Percentiles rank a stretch among this genome's conserved stretches.
phyloP scores from a whole-genome alignment of 163 green algal species.

The Prototheca cutis region DNA sequence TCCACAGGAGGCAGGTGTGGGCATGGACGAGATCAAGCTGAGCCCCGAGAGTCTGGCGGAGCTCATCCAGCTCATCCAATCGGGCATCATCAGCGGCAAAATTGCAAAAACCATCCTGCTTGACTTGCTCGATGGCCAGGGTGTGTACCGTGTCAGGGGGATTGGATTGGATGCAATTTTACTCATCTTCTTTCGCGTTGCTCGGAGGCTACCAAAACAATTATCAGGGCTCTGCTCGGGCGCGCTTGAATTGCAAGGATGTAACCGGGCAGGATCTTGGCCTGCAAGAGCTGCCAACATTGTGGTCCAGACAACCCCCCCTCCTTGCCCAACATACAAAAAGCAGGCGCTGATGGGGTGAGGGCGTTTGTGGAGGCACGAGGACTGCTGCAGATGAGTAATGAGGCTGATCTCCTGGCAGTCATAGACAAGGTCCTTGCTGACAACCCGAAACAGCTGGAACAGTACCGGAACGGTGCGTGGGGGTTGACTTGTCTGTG shows the following conservation, averaged over 20 bases:
- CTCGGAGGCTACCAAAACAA: slow-evolving; percentile 11
- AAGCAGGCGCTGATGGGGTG: no score
- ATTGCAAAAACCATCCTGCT: slow-evolving; percentile 91
- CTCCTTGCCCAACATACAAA: no score
- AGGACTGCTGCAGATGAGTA: slow-evolving; percentile 77
- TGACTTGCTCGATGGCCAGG: slow-evolving; percentile 57
- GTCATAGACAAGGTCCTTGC: slow-evolving; percentile 76
- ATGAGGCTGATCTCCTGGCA: slow-evolving; percentile 54
- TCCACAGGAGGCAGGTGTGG: slow-evolving; percentile 42
- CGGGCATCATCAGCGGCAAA: slow-evolving; percentile 82
- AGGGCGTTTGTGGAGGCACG: slow-evolving; percentile 71
- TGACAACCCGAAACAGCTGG: slow-evolving; percentile 76
- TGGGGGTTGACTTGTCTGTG: no score
- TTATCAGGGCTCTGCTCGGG: no score
- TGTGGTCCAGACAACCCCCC: no score
- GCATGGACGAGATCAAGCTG: slow-evolving; percentile 51
- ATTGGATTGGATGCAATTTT: no score
- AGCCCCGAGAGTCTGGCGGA: slow-evolving; percentile 56
- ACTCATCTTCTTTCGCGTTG: no score
- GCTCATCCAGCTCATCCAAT: slow-evolving; percentile 83
- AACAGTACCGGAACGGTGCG: slow-evolving; percentile 81
- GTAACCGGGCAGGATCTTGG: no score
- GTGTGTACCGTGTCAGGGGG: no score
- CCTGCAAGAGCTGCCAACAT: no score
- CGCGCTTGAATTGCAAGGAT: no score